Evolutionary conservation across 192 early-diverging fungal genomes (phyloP), one percentile per base, ranked within the genome.

Genomic region (Backusella mclennaniae): DNA sequence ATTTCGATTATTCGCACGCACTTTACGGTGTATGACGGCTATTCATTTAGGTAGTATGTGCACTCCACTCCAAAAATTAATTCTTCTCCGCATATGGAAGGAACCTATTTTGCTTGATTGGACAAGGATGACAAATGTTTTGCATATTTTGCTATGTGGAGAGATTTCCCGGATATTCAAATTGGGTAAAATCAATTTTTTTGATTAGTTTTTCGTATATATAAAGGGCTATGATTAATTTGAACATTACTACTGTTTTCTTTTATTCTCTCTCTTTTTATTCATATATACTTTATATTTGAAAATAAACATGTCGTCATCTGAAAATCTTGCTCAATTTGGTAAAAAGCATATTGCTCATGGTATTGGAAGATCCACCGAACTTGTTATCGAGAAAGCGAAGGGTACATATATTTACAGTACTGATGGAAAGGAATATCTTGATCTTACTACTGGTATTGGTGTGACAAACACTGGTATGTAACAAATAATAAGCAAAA

Each of bases 401-500:
- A 77, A 75, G 41, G 84, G 84, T 14, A 73, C 69, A n/a, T 85
- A 76, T 35, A 63, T 85, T 12, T 83, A 59, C 29, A 66, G 74
- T 7, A 67, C 76, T n/a, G 82, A 83, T 36, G 84, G 84, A 14
- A 82, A 81, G 41, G 81, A 85, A 44, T 82, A 80, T 38, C 73
- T 85, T 49, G 84, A 85, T 52, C 77, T 82, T 41, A 75, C 84
- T 6, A 78, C 84, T n/a, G 84, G 84, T 11, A 85, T 85, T 66
- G 84, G 84, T 49, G 84, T 85, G 36, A 84, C 82, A 36, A 81
- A 74, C 66, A 84, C 83, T 17, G 84, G 84, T 85, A 73, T 53
- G 63, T 59, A 14, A 29, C 49, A 8, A 38, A 46, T 49, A 69
- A 33, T 7, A 39, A 39, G 49, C 21, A 36, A 52, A 36, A 66